Conservation (phyloP, 306 rosid species). For the Cicer yamashitae region DNA sequence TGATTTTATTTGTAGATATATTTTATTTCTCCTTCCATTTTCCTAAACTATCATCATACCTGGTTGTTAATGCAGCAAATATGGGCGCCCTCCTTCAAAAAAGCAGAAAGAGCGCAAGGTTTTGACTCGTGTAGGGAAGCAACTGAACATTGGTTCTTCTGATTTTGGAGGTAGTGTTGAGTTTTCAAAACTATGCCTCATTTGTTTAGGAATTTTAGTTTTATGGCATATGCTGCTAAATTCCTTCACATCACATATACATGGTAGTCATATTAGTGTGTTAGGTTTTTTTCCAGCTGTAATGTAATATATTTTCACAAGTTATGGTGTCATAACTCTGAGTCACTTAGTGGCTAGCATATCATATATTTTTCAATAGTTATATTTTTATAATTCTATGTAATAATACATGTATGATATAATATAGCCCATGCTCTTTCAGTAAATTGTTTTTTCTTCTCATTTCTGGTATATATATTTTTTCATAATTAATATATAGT, state of each 20-base stretch:
- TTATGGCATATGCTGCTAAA: slow-evolving; percentile 5
- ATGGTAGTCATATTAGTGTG: slow-evolving; percentile 37
- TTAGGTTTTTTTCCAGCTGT: slow-evolving; percentile 20
- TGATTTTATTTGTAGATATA: slow-evolving; percentile 39
- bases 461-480: slow-evolving; percentile 18
- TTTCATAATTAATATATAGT: slow-evolving; percentile 15
- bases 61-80: slow-evolving; percentile 61
- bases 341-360: slow-evolving; percentile 32
- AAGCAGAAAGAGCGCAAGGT: slow-evolving; percentile 82
- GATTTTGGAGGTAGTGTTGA: slow-evolving; percentile 73
- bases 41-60: not conserved
- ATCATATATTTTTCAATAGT: slow-evolving; percentile 11
- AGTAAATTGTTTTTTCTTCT: not conserved
- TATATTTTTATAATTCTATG: slow-evolving; percentile 10
- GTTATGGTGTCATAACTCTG: not conserved
- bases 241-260: slow-evolving; percentile 6
- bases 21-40: slow-evolving; percentile 27
- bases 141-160: slow-evolving; percentile 53
- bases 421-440: slow-evolving; percentile 15
- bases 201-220: slow-evolving; percentile 25
- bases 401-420: slow-evolving; percentile 1
- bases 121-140: slow-evolving; percentile 65
- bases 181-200: slow-evolving; percentile 18
- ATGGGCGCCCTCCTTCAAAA: slow-evolving; percentile 85
- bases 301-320: slow-evolving; percentile 1